These are phyloP conservation scores for Fusarium mundagurra DNA, from an alignment of 2,329 filamentous ascomycete species.

Conservation along the genomic window DNA sequence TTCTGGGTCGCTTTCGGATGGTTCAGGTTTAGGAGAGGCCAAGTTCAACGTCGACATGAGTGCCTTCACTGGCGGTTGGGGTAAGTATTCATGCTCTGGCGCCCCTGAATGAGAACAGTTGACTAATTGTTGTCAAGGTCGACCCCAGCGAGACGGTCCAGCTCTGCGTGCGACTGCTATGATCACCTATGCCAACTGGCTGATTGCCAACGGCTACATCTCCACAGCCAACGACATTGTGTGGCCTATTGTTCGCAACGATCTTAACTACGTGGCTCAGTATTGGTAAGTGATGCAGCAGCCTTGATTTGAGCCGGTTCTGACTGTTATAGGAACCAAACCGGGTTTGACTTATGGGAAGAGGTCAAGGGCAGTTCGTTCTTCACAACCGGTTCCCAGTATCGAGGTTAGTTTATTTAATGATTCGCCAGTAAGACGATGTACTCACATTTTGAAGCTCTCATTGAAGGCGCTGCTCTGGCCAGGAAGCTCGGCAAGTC, in stretches of 20 bases:
- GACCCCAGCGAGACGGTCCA: constrained; percentile 83
- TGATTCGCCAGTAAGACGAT: not conserved
- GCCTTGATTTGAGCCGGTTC: not conserved
- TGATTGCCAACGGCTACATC: constrained; percentile 72
- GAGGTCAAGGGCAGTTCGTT: constrained; percentile 81
- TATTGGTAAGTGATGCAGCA: constrained; percentile 63
- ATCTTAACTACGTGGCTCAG: constrained; percentile 77
- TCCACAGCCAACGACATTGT: constrained; percentile 64
- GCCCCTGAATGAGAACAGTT: not conserved
- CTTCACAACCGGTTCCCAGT: constrained; percentile 77
- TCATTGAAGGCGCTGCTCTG: constrained; percentile 73
- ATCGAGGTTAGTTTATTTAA: constrained; percentile 62
- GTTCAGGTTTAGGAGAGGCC: constrained; percentile 72
- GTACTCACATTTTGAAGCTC: constrained; percentile 48
- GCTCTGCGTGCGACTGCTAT: constrained; percentile 79
- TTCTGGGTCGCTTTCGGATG: constrained; percentile 66
- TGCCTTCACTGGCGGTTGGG: constrained; percentile 76
- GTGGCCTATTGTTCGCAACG: constrained; percentile 81
- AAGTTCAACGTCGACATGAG: constrained; percentile 75
- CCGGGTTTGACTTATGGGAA: constrained; percentile 84
- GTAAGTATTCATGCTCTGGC: constrained; percentile 35
- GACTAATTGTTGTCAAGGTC: constrained; percentile 52
- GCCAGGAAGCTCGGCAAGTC: constrained; percentile 70
- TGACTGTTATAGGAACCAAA: constrained; percentile 56
- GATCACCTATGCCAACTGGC: constrained; percentile 77